Evolutionary conservation across 768 basidiomycete species (phyloP), one percentile per base, ranked within the genome.

Genomic region (Hericium rajendrae): DNA sequence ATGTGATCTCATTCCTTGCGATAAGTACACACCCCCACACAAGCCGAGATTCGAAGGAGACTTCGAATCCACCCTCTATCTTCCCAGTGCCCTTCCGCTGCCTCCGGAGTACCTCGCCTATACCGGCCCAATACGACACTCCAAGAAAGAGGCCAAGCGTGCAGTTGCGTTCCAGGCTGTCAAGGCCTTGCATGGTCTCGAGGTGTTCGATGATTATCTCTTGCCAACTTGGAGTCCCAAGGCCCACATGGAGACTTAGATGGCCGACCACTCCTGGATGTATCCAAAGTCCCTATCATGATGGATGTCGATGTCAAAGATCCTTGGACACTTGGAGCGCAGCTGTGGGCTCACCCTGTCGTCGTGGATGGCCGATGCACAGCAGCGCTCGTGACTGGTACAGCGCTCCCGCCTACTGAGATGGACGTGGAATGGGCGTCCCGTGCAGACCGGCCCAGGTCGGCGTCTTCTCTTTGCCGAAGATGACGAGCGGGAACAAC

Each of bases 131-230:
- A 59, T 55, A 5, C 81, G 78, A 57, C 72, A 75, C 48, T 80
- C 88, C 12, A 94, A 92, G 67, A 84, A 79, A 59, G 89, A 89
- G 65, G 91, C 93, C 0, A 90, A 83, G 63, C 84, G 92, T 6
- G 86, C 87, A 3, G 91, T 81, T 11, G 88, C 91, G 0, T 94
- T 91, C 67, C 70, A 81, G 59, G 91, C 87, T 2, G 88, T 91
- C 20, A 83, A 81, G 62, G 74, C 74, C 2, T 75, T 95, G 15
- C 80, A 85, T 59, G 73, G 75, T 28, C 71, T 90, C n/a, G 79
- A 86, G 28, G 85, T 90, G 4, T 86, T 94, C 62, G 86, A 94
- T 64, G 84, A 92, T 57, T 85, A 88, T 65, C 77, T 95, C 2
- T 76, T 92, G 10, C 92, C 93, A 0, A 73, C 78, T n/a, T 76